Evolutionary conservation across 2,329 filamentous ascomycete species (phyloP).

Genomic region (Neofusicoccum laricinum): DNA sequence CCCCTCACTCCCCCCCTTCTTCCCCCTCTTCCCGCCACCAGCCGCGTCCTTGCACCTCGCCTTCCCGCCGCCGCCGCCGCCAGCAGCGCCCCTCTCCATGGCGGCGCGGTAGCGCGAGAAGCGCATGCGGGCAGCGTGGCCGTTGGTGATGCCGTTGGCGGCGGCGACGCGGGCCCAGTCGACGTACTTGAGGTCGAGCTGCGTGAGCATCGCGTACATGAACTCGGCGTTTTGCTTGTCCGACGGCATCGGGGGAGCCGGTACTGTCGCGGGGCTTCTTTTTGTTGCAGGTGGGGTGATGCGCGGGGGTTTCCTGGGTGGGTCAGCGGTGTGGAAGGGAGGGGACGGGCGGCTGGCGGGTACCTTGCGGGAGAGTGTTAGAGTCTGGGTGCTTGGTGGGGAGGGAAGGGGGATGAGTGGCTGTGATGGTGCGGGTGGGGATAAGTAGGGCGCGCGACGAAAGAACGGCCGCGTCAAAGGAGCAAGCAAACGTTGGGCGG

Average conservation of each 20-base stretch:
- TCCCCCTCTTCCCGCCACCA: not conserved
- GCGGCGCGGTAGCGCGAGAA: slow-evolving; percentile 54
- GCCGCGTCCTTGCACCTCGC: not conserved
- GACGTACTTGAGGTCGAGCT: slow-evolving; percentile 54
- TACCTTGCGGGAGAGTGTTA: not conserved
- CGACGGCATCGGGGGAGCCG: too few species aligned
- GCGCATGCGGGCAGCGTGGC: slow-evolving; percentile 57
- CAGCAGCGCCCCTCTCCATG: slow-evolving; percentile 38
- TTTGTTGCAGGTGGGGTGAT: too few species aligned
- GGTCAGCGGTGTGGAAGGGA: too few species aligned
- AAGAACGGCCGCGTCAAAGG: not conserved
- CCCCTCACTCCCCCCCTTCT: too few species aligned
- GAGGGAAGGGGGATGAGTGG: not conserved
- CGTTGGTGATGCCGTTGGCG: slow-evolving; percentile 37
- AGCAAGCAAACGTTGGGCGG: not conserved
- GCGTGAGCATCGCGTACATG: slow-evolving; percentile 55
- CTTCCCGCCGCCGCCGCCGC: not conserved
- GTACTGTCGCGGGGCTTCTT: too few species aligned
- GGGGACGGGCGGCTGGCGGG: too few species aligned
- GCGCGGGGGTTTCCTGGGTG: too few species aligned
- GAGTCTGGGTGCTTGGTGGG: not conserved
- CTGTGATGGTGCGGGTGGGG: not conserved
- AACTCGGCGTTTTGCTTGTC: slow-evolving; percentile 52
- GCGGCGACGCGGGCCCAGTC: slow-evolving; percentile 53
- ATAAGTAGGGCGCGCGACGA: not conserved